These are phyloP conservation scores for Boletus sp. DNA, from an alignment of 768 basidiomycete genomes.

Conservation along the genomic window DNA sequence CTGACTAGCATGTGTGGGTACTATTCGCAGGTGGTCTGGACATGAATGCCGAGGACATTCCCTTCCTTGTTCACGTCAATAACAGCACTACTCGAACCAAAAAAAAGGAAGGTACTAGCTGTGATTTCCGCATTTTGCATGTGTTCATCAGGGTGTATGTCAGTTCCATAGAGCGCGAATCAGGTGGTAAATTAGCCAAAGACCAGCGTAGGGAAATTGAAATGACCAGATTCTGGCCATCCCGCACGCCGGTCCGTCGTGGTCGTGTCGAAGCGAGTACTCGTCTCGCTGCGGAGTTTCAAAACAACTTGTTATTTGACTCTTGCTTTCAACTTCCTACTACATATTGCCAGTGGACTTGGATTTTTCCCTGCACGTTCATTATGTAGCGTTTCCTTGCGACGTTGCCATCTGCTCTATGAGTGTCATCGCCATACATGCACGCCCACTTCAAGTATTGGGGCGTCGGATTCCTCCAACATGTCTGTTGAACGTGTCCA, in stretches of 20 bases:
- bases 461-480: too few relatives aligned
- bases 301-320: conserved; percentile 24
- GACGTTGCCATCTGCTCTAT: too few relatives aligned
- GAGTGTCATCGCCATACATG: too few relatives aligned
- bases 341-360: too few relatives aligned
- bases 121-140: conserved; percentile 40
- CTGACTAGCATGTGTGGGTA: conserved; percentile 31
- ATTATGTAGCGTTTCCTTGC: too few relatives aligned
- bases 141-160: conserved; percentile 43
- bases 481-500: too few relatives aligned
- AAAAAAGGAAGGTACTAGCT: conserved; percentile 28
- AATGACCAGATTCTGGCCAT: conserved; percentile 16
- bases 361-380: too few relatives aligned
- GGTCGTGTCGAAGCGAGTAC: not conserved
- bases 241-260: not conserved
- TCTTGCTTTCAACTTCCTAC: too few relatives aligned
- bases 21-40: conserved; percentile 39
- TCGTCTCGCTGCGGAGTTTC: conserved; percentile 25
- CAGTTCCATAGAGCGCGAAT: conserved; percentile 34
- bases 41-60: conserved; percentile 26
- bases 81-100: not conserved
- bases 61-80: conserved; percentile 23
- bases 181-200: conserved; percentile 29
- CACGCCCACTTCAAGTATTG: too few relatives aligned
- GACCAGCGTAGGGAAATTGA: conserved; percentile 17